Base-by-base conservation (phyloP, 345 rosid genomes). In the Orychophragmus violaceus region DNA sequence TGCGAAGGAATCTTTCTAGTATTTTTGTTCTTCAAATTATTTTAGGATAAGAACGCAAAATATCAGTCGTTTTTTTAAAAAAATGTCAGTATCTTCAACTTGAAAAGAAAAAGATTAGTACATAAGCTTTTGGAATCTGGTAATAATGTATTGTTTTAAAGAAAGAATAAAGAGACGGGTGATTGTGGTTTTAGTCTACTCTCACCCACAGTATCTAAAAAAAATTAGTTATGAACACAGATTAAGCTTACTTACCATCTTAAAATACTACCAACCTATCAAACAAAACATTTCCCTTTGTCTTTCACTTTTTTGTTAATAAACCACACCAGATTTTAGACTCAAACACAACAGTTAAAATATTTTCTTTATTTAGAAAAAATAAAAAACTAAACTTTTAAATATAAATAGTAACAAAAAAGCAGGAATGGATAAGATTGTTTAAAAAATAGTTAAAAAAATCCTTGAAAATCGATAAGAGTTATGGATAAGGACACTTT, bases 401-500 rank as follows among this genome's bases (percentile, higher is more conserved):
- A 8, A 56, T 23, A 39, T 4, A 41, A 19, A 22, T 12, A 64
- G 37, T 24, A 28, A 56, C 60, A 10, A 58, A 49, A 65, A 49
- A 65, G 25, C 41, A 39, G 71, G 54, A 49, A 49, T 72, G 71
- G 71, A 72, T 72, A 72, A 64, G n/a, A n/a, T 11, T 36, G 16
- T 21, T 62, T 13, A 11, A n/a, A 13, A 37, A 71, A 49, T 35
- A 64, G 65, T 18, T 53, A 55, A 45, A 52, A 19, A 48, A 29
- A 1, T 0, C 39, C 62, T 10, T 13, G 28, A 21, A 30, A 35
- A 72, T 29, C 23, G 75, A 56, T 71, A 71, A 73, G 62, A 12
- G 7, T 73, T 59, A 66, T 73, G 77, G 77, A 73, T 66, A 59
- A 66, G 77, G 72, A 73, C 72, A 66, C 30, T 59, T 41, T 24